Conservation (phyloP, 2,329 filamentous ascomycete genomes). For the Cercospora sojina region DNA sequence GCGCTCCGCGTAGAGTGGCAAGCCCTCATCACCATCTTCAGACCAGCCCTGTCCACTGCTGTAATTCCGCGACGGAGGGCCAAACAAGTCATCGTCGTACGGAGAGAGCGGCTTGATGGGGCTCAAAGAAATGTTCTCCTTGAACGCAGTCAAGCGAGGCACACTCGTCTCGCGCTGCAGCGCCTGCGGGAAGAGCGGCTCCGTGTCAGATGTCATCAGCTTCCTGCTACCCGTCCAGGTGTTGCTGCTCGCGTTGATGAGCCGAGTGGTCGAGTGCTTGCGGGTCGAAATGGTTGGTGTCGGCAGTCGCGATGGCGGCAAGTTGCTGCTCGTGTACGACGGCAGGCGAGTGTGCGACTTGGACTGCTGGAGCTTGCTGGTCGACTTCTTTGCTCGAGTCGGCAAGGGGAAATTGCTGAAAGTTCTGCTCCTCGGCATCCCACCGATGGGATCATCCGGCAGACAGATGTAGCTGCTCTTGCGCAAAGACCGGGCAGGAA, state of each 20-base stretch:
- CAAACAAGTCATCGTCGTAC: slow-evolving; percentile 23
- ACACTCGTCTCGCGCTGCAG: slow-evolving; percentile 17
- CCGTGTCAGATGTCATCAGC: slow-evolving; percentile 37
- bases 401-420: slow-evolving; percentile 40
- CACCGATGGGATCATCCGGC: slow-evolving; percentile 36
- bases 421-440: slow-evolving; percentile 39
- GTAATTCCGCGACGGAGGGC: slow-evolving; percentile 23
- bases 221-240: slow-evolving; percentile 19
- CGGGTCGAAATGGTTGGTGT: slow-evolving; percentile 29
- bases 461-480: slow-evolving; percentile 38
- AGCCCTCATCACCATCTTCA: slow-evolving; percentile 14
- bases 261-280: slow-evolving; percentile 30
- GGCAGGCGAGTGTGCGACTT: slow-evolving; percentile 34
- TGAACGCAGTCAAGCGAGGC: slow-evolving; percentile 33
- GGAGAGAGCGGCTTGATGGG: slow-evolving; percentile 30
- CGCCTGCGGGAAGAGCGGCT: slow-evolving; percentile 33
- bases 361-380: slow-evolving; percentile 25
- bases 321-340: slow-evolving; percentile 19
- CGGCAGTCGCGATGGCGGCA: slow-evolving; percentile 28
- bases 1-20: slow-evolving; percentile 8
- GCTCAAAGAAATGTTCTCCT: slow-evolving; percentile 38
- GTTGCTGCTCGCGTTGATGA: slow-evolving; percentile 20
- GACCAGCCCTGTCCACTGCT: slow-evolving; percentile 22
- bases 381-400: slow-evolving; percentile 26
- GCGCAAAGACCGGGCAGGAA: slow-evolving; percentile 17